Evolutionary conservation across 495 filamentous ascomycete species (phyloP).

Genomic region (Gamarada debralockiae): DNA sequence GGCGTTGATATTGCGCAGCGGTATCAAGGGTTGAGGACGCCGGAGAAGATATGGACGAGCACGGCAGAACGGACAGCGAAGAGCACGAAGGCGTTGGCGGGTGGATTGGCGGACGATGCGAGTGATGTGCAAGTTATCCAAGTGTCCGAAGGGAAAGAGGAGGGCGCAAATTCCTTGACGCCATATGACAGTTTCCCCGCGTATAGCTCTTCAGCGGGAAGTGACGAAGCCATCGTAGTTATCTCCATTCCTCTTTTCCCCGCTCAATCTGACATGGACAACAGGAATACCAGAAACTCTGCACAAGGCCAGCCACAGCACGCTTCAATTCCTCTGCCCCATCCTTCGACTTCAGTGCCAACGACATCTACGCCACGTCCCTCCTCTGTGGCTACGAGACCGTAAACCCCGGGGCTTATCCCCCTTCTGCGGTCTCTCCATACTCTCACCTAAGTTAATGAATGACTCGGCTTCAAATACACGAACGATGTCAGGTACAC

Average conservation of each 20-base stretch:
- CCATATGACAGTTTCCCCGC: constrained; percentile 45
- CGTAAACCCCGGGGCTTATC: constrained; percentile 41
- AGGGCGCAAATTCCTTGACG: constrained; percentile 42
- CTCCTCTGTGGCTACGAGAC: constrained; percentile 47
- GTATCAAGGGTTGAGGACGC: constrained; percentile 38
- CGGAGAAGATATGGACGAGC: constrained; percentile 42
- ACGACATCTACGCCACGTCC: constrained; percentile 47
- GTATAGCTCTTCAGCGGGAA: constrained; percentile 42
- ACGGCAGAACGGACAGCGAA: constrained; percentile 43
- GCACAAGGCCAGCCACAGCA: constrained; percentile 39
- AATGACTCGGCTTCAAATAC: constrained; percentile 47
- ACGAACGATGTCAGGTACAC: constrained; percentile 41
- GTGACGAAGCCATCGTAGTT: constrained; percentile 33
- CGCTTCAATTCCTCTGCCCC: constrained; percentile 38
- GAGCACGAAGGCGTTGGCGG: constrained; percentile 38
- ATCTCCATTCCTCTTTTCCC: neutral
- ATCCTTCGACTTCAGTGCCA: constrained; percentile 41
- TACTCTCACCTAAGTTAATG: constrained; percentile 44
- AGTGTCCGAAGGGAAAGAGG: constrained; percentile 39
- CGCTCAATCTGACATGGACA: neutral
- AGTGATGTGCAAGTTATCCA: constrained; percentile 27
- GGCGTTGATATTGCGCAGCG: constrained; percentile 35
- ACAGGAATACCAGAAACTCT: constrained; percentile 32
- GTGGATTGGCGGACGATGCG: constrained; percentile 13
- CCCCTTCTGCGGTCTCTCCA: constrained; percentile 38